Evolutionary conservation across 73 alveolate species (phyloP).

Genomic region (Stentor coeruleus): DNA sequence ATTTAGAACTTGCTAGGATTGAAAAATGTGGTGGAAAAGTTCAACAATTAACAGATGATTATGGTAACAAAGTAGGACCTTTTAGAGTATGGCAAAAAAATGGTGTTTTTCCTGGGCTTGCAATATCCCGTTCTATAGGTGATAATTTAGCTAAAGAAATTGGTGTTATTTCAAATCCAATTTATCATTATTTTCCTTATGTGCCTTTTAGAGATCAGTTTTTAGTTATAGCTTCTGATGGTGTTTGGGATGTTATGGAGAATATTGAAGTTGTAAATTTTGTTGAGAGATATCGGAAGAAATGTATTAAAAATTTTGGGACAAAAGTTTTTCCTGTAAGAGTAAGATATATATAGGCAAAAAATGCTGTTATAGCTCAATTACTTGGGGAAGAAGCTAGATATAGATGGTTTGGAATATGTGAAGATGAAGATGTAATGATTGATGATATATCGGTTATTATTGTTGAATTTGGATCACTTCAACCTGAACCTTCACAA

Average conservation of each 20-base stretch:
- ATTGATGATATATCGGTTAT: conserved; percentile 20
- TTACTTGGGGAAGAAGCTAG: conserved; percentile 21
- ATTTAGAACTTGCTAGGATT: conserved; percentile 61
- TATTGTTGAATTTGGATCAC: not conserved
- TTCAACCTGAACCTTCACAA: not conserved
- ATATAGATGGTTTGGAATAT: conserved; percentile 1
- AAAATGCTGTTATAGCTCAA: not conserved
- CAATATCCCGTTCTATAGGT: conserved; percentile 56
- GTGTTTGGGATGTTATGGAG: conserved; percentile 65
- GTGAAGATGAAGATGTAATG: conserved; percentile 20
- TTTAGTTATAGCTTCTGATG: conserved; percentile 65
- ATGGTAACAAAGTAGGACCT: conserved; percentile 43
- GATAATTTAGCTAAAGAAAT: conserved; percentile 62
- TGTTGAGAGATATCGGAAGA: conserved; percentile 1
- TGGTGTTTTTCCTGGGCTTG: conserved; percentile 58
- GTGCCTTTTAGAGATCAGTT: conserved; percentile 59
- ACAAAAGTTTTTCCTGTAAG: not conserved
- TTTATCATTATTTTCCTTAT: conserved; percentile 44
- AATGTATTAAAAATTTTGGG: not conserved
- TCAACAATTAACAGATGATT: conserved; percentile 53
- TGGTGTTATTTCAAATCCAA: conserved; percentile 64
- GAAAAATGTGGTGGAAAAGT: conserved; percentile 68
- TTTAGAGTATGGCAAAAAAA: conserved; percentile 59
- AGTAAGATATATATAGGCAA: not conserved
- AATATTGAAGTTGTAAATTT: conserved; percentile 47